phyloP scores from a whole-genome alignment of 495 filamentous ascomycete genomes.

The Coniosporium apollinis region DNA sequence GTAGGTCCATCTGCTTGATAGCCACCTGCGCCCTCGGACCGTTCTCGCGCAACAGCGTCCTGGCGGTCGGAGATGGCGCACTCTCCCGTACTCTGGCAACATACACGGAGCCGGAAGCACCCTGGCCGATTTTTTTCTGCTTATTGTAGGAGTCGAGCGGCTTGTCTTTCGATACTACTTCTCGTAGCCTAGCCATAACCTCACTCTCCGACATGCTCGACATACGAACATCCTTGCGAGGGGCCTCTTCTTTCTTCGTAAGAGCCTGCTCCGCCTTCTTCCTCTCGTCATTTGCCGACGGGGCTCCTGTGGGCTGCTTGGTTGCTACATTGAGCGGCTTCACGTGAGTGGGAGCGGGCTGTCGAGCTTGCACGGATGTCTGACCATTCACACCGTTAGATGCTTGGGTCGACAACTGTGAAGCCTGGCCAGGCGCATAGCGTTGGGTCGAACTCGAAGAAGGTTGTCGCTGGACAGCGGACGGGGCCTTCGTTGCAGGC shows the following conservation, averaged over 20 bases:
- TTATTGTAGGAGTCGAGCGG: constrained; percentile 88
- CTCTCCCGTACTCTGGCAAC: constrained; percentile 80
- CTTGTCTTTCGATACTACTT: constrained; percentile 84
- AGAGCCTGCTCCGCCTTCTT: constrained; percentile 71
- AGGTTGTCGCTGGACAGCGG: not conserved
- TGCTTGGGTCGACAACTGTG: constrained; percentile 4
- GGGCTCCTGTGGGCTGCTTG: constrained; percentile 44
- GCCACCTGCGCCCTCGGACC: constrained; percentile 65
- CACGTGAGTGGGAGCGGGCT: constrained; percentile 24
- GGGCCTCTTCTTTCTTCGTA: constrained; percentile 53
- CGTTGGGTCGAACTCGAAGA: constrained; percentile 8
- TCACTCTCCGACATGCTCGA: constrained; percentile 92
- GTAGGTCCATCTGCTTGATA: constrained; percentile 98
- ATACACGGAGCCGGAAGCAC: constrained; percentile 93
- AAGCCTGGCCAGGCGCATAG: constrained; percentile 8
- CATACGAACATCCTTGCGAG: constrained; percentile 86
- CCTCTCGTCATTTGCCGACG: constrained; percentile 41
- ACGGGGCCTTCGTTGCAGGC: not conserved
- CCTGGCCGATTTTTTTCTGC: constrained; percentile 98
- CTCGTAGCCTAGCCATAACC: constrained; percentile 85
- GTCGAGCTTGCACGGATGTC: constrained; percentile 11
- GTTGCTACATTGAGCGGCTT: constrained; percentile 83
- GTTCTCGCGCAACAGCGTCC: constrained; percentile 48
- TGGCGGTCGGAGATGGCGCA: constrained; percentile 47
- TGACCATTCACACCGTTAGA: constrained; percentile 9